Conservation (phyloP, 31 red algal species). For the Odonthalia washingtoniensis region DNA sequence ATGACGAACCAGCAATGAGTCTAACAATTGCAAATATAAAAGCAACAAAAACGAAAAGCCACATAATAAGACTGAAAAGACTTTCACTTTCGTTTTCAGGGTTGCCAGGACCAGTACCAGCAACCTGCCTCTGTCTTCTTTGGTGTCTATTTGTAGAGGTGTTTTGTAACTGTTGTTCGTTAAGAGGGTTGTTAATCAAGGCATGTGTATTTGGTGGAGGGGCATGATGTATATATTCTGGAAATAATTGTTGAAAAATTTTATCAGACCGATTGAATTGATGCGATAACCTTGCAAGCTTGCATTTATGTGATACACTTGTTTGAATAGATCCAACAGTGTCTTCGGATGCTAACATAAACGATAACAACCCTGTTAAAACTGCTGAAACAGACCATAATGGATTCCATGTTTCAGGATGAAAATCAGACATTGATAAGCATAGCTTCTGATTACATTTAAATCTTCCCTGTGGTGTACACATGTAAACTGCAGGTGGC, state of each 20-base stretch:
- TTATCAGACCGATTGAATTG: slow-evolving; percentile 82
- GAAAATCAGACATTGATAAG: slow-evolving; percentile 92
- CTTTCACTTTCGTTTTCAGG: slow-evolving; percentile 56
- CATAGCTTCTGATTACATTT: slow-evolving; percentile 87
- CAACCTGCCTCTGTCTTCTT: no score
- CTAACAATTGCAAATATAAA: slow-evolving; percentile 53
- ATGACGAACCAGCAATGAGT: slow-evolving; percentile 42
- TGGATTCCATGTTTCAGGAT: slow-evolving; percentile 96
- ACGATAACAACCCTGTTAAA: slow-evolving; percentile 88
- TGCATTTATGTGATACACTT: slow-evolving; percentile 62
- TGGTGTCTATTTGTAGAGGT: slow-evolving; percentile 42
- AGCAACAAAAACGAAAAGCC: slow-evolving; percentile 65
- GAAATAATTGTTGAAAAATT: slow-evolving; percentile 85
- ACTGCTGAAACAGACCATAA: slow-evolving; percentile 89
- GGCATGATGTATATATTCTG: slow-evolving; percentile 71
- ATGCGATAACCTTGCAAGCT: slow-evolving; percentile 66
- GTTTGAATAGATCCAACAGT: slow-evolving; percentile 89
- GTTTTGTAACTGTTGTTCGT: neutral
- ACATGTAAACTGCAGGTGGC: slow-evolving; percentile 96
- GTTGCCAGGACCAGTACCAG: no score
- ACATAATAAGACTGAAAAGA: slow-evolving; percentile 55
- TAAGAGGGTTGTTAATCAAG: slow-evolving; percentile 1
- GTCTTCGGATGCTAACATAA: slow-evolving; percentile 86
- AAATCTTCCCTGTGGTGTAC: slow-evolving; percentile 90
- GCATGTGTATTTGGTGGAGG: neutral